Conservation (phyloP, 345 rosid species). For the Lepidium africanum region DNA sequence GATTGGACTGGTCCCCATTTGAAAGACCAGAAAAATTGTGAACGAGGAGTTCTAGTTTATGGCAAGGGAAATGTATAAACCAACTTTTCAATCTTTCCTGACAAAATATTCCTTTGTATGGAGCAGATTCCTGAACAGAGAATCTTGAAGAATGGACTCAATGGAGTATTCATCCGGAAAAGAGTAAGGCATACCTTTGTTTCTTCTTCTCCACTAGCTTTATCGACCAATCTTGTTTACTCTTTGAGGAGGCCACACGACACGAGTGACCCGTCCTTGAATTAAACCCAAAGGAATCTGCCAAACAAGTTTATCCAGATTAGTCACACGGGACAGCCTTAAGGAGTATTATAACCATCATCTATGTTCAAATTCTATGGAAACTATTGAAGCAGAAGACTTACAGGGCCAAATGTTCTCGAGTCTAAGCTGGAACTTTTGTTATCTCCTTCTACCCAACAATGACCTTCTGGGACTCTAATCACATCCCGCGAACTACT, state of each 20-base stretch:
- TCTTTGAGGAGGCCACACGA: constrained; percentile 82
- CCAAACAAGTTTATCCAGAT: constrained; percentile 11
- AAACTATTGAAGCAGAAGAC: constrained; percentile 17
- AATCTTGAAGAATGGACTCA: neutral
- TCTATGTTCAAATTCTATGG: neutral
- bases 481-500: constrained; percentile 50
- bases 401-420: constrained; percentile 81
- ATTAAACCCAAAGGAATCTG: constrained; percentile 85
- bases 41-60: neutral
- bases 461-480: constrained; percentile 73
- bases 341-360: neutral
- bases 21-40: neutral
- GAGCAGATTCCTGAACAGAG: neutral
- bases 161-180: neutral
- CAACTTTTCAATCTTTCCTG: neutral
- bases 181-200: constrained; percentile 8
- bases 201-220: neutral
- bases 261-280: constrained; percentile 57
- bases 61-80: neutral
- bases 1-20: neutral
- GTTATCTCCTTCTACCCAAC: constrained; percentile 98
- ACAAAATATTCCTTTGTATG: constrained; percentile 1
- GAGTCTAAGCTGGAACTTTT: constrained; percentile 59
- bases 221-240: constrained; percentile 35
- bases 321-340: neutral